Evolutionary conservation across 202 grass and related monocot species (phyloP), one percentile per base, ranked within the genome.

Genomic region (Zizania palustris): DNA sequence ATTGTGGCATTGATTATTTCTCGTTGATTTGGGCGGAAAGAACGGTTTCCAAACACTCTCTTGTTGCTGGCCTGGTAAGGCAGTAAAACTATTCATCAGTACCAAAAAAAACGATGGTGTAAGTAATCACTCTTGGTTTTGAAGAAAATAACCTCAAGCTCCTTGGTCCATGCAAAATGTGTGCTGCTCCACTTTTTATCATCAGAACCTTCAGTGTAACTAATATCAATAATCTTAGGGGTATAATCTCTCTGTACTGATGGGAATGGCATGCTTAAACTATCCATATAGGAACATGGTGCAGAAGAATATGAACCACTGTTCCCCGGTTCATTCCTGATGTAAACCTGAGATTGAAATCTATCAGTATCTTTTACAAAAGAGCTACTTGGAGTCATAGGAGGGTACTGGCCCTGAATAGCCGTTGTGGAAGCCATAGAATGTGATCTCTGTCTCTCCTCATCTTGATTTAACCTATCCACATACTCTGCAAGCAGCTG

Each of bases 1-100:
- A 98, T 98, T 84, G 96, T 98, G 34, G 96, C 96, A 85, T 98
- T 98, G 69, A 98, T 95, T 89, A 98, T 89, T 83, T 98, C 96
- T 81, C 96, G 90, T 84, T 95, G 91, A 83, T 98, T 98, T 50
- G 83, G 96, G 10, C 89, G 85, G 50, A 98, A 98, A 53, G 91
- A 95, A 69, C 46, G 96, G 36, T 98, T 98, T 69, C 96, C 96
- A 81, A 98, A 98, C 4, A 80, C 55, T 60, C 65, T 98, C 78
- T 70, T 95, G 76, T 98, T 98, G 71, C 90, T 86, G 11, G 44
- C 73, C 95, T 95, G 66, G 87, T 9, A 42, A 64, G 70, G 73
- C 51, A 63, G 12, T 45, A 72, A 39, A 67, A 49, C 56, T 74
- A 61, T 15, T 28, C 14, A 57, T 16, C 34, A 43, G 65, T 19